A percentile compares a stretch with the other conserved stretches of the same genome.
Conservation (phyloP, 495 filamentous ascomycete genomes). For the Hypoxylon crocopeplum region DNA sequence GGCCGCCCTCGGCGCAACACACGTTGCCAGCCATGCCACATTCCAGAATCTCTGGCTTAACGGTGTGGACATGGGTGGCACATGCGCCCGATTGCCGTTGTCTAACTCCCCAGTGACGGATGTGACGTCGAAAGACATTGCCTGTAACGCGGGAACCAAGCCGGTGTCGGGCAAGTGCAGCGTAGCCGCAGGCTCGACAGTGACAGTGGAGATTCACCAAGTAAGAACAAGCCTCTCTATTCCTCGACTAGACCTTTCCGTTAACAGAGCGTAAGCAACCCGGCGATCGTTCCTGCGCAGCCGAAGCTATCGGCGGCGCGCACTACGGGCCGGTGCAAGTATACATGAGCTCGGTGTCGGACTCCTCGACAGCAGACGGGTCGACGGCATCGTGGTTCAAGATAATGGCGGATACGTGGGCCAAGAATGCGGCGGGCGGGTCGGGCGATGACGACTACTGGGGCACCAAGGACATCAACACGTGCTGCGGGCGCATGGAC, state of each 20-base stretch:
- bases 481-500: slow-evolving; percentile 58
- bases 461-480: slow-evolving; percentile 60
- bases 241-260: too few relatives aligned
- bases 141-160: slow-evolving; percentile 49
- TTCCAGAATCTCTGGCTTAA: slow-evolving; percentile 62
- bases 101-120: slow-evolving; percentile 58
- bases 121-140: slow-evolving; percentile 46
- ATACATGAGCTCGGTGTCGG: slow-evolving; percentile 60
- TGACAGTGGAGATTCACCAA: slow-evolving; percentile 63
- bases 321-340: slow-evolving; percentile 58
- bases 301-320: slow-evolving; percentile 57
- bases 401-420: slow-evolving; percentile 57
- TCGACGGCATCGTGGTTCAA: slow-evolving; percentile 57
- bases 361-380: slow-evolving; percentile 56
- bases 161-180: slow-evolving; percentile 49
- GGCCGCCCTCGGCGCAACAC: slow-evolving; percentile 41
- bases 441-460: slow-evolving; percentile 55
- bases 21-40: slow-evolving; percentile 54
- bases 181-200: slow-evolving; percentile 54
- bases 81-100: slow-evolving; percentile 48
- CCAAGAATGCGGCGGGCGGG: slow-evolving; percentile 40
- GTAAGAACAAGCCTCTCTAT: too few relatives aligned
- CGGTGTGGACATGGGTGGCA: slow-evolving; percentile 52
- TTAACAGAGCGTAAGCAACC: too few relatives aligned
- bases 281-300: slow-evolving; percentile 48